Conservation (phyloP, 2,329 filamentous ascomycete genomes). For the Hypoxylon sp. region DNA sequence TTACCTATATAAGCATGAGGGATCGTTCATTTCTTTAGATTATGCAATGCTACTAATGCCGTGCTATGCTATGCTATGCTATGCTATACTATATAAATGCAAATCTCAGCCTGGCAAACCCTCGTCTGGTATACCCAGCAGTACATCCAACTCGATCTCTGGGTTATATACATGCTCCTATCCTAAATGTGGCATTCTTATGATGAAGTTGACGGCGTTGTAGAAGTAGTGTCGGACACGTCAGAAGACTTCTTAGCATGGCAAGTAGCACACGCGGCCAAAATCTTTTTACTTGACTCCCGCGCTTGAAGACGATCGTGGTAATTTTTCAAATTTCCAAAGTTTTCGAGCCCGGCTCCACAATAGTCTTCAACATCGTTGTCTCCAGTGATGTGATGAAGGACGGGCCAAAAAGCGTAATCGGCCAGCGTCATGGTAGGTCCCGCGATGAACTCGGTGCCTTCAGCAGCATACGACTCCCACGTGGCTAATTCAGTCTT, state of each 20-base stretch:
- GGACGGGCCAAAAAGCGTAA: slow-evolving; percentile 65
- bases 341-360: slow-evolving; percentile 45
- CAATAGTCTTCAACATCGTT: slow-evolving; percentile 3
- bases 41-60: too few relatives aligned
- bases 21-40: too few relatives aligned
- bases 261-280: background rate
- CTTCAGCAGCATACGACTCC: slow-evolving; percentile 50
- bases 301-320: slow-evolving; percentile 38
- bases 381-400: slow-evolving; percentile 52
- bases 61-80: slow-evolving; percentile 12
- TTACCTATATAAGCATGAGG: too few relatives aligned
- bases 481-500: slow-evolving; percentile 51
- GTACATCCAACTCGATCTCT: background rate
- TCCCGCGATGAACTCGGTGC: slow-evolving; percentile 58
- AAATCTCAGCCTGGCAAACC: slow-evolving; percentile 4
- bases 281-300: slow-evolving; percentile 23
- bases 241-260: slow-evolving; percentile 6
- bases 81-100: too few relatives aligned
- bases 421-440: slow-evolving; percentile 56
- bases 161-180: too few relatives aligned
- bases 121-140: slow-evolving; percentile 3
- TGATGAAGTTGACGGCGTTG: background rate
- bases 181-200: too few relatives aligned
- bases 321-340: slow-evolving; percentile 52
- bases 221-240: background rate